Base-by-base conservation (phyloP, 441 rosid genomes). In the Biscutella laevigata region DNA sequence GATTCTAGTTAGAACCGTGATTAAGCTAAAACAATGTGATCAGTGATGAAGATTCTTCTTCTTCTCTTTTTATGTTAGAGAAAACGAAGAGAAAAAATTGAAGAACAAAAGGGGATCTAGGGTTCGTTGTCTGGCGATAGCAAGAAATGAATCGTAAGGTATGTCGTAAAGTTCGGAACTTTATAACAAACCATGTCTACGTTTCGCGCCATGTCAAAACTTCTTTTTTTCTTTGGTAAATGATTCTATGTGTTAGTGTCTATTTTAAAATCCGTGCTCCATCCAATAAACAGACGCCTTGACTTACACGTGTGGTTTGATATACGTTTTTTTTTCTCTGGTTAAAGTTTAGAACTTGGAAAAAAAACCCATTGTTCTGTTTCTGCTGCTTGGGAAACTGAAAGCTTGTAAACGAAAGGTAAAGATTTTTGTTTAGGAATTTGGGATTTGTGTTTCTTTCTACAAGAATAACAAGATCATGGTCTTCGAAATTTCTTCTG, bases 131-230 rank as follows among this genome's bases (percentile, higher is more conserved):
- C 17, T 33, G 34, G 33, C 1, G 57, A 59, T 19, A 36, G 21
- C 6, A 39, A 39, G 53, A 49, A 62, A n/a, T n/a, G n/a, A n/a
- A n/a, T n/a, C 32, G 60, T 20, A 56, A 56, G 68, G 72, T 62
- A 3, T 61, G 21, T 49, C 68, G 63, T 57, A 56, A 61, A 62
- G 48, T 62, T 68, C 64, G 72, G 64, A 49, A 3, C 49, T 53
- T 51, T 65, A 35, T 42, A 35, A 36, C 59, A 16, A 66, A 67
- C 59, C 30, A 61, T 47, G 47, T 29, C 58, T 67, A 43, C 44
- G 57, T 67, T 67, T 61, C 58, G 59, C 71, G 67, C 71, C 67
- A 67, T 59, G 47, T 59, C 53, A 29, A 4, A n/a, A n/a, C 22
- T 38, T 11, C 41, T 35, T 6, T 29, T 41, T 56, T 4, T 21